Percentiles rank a stretch among this genome's conserved stretches.
Evolutionary conservation across 2,329 filamentous ascomycete species (phyloP).

Genomic region (Cercospora sp.): DNA sequence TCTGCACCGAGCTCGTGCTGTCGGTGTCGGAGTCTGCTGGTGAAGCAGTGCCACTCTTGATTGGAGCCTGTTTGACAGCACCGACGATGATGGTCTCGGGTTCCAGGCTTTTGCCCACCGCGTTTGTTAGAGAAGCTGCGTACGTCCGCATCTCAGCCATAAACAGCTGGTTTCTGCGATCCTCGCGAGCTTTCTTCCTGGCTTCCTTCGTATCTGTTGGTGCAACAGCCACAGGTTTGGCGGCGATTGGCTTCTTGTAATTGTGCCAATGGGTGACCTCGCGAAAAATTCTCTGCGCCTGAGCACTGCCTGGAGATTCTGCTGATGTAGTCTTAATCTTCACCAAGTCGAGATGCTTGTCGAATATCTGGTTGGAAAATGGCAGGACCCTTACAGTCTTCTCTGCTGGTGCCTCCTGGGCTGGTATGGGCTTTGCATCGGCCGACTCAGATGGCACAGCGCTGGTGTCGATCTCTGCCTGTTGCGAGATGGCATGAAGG

Average conservation of each 20-base stretch:
- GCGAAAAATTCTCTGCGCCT: slow-evolving; percentile 47
- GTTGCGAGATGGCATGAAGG: slow-evolving; percentile 16
- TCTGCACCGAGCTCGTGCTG: slow-evolving; percentile 26
- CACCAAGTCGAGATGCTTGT: slow-evolving; percentile 49
- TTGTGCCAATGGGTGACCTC: slow-evolving; percentile 64
- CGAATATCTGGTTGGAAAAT: slow-evolving; percentile 51
- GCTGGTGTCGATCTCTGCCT: slow-evolving; percentile 5
- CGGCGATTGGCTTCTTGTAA: slow-evolving; percentile 53
- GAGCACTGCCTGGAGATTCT: slow-evolving; percentile 35
- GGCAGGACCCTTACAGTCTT: slow-evolving; percentile 43
- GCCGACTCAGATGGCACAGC: neutral
- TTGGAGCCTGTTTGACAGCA: slow-evolving; percentile 21
- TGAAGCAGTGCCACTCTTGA: slow-evolving; percentile 27
- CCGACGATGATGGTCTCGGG: slow-evolving; percentile 63
- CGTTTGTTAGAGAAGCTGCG: slow-evolving; percentile 67
- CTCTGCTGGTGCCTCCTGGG: slow-evolving; percentile 5
- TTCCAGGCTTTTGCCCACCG: slow-evolving; percentile 61
- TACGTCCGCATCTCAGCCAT: slow-evolving; percentile 69
- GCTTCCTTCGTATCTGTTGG: slow-evolving; percentile 29
- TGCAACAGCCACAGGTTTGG: slow-evolving; percentile 34
- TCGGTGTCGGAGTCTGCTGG: slow-evolving; percentile 37
- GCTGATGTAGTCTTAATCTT: slow-evolving; percentile 41
- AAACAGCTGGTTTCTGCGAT: slow-evolving; percentile 60
- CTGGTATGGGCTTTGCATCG: neutral
- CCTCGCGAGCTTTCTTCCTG: slow-evolving; percentile 44